Conservation (phyloP, 352 stramenopile genomes). For the Pythium apleroticum region DNA sequence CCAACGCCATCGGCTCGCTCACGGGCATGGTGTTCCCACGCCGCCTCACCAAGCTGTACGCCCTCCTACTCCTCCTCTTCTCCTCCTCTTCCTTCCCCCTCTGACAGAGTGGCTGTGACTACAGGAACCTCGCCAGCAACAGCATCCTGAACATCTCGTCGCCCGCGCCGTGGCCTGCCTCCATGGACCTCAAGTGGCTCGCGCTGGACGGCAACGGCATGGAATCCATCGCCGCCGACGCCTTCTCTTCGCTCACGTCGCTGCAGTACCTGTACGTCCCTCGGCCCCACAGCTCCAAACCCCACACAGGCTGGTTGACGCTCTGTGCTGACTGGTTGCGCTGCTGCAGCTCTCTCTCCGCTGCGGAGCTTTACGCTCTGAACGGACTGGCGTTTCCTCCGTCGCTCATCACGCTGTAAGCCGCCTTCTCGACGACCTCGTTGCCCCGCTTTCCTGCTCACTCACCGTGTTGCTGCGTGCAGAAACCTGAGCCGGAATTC, state of each 20-base stretch:
- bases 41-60: constrained; percentile 43
- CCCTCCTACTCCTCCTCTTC: not conserved
- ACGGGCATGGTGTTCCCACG: constrained; percentile 36
- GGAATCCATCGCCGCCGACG: constrained; percentile 30
- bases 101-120: not conserved
- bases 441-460: not conserved
- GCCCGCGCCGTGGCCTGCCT: constrained; percentile 41
- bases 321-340: not conserved
- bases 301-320: no score
- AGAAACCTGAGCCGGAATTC: constrained; percentile 56
- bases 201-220: constrained; percentile 57
- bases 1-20: constrained; percentile 49
- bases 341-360: constrained; percentile 43
- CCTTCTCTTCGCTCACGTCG: constrained; percentile 44
- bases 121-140: constrained; percentile 26
- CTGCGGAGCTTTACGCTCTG: constrained; percentile 39
- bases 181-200: constrained; percentile 53
- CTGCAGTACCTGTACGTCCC: constrained; percentile 55
- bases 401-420: constrained; percentile 44
- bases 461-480: not conserved
- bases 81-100: not conserved
- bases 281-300: no score
- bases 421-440: not conserved
- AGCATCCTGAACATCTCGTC: constrained; percentile 23
- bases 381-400: constrained; percentile 26